Evolutionary conservation across 179 eudicot genomes (phyloP).

Genomic region (Spinacia oleracea): DNA sequence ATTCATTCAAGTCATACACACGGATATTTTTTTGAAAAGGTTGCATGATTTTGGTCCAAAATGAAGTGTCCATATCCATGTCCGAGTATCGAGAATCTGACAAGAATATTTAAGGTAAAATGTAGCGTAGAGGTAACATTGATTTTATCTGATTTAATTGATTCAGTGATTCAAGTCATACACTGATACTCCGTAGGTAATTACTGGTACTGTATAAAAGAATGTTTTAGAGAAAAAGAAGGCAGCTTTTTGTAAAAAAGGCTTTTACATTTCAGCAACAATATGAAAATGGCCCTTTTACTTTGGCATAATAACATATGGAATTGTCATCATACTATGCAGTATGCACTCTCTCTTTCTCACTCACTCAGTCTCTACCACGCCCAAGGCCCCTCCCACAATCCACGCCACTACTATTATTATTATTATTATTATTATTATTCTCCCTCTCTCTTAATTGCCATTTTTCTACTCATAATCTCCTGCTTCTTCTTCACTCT

Average conservation of each 20-base stretch:
- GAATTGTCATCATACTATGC: constrained; percentile 52
- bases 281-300: constrained; percentile 23
- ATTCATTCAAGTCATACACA: too few relatives aligned
- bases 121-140: too few relatives aligned
- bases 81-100: too few relatives aligned
- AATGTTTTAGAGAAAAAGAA: constrained; percentile 17
- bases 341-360: constrained; percentile 34
- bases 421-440: too few relatives aligned
- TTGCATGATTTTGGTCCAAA: too few relatives aligned
- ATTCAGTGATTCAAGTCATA: too few relatives aligned
- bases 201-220: neutral
- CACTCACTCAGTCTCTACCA: constrained; percentile 31
- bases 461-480: neutral
- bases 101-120: too few relatives aligned
- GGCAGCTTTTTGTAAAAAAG: constrained; percentile 27
- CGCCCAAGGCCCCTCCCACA: constrained; percentile 31
- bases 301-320: constrained; percentile 38
- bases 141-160: too few relatives aligned
- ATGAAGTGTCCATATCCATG: too few relatives aligned
- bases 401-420: constrained; percentile 30
- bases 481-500: constrained; percentile 9
- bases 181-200: too few relatives aligned
- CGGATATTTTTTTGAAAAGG: too few relatives aligned
- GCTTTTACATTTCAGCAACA: constrained; percentile 23
- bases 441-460: neutral